Conservation (phyloP, 1,139 yeast species). For the Pneumocystis sp. region DNA sequence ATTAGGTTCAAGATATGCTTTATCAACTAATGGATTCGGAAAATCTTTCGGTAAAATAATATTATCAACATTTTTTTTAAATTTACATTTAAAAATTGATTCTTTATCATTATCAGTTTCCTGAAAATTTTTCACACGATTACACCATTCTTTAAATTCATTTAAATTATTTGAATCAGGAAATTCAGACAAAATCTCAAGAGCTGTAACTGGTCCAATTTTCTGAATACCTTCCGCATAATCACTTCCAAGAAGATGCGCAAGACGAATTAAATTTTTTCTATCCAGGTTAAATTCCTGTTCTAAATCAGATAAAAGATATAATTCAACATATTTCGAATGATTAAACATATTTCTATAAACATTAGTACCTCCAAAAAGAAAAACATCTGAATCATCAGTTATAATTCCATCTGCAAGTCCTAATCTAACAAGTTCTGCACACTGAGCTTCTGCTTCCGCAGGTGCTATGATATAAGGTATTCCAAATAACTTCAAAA, state of each 20-base stretch:
- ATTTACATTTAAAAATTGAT: conserved; percentile 26
- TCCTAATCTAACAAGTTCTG: conserved; percentile 46
- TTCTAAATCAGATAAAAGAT: conserved; percentile 44
- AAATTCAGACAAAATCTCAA: conserved; percentile 88
- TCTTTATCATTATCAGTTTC: conserved; percentile 10
- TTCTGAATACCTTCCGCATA: conserved; percentile 87
- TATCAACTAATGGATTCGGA: conserved; percentile 53
- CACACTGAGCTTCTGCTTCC: conserved; percentile 99
- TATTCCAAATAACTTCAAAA: conserved; percentile 72
- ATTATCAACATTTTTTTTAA: conserved; percentile 48
- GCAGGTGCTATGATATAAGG: conserved; percentile 91
- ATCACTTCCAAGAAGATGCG: conserved; percentile 77
- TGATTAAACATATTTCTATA: conserved; percentile 93
- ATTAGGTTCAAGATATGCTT: conserved; percentile 66
- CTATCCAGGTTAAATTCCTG: conserved; percentile 52
- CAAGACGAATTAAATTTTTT: conserved; percentile 55
- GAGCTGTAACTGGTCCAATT: conserved; percentile 81
- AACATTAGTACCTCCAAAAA: conserved; percentile 76
- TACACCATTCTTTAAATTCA: conserved; percentile 45
- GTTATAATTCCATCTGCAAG: conserved; percentile 92
- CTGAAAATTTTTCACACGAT: conserved; percentile 7
- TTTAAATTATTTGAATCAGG: conserved; percentile 28
- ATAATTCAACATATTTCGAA: conserved; percentile 81
- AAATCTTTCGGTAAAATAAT: conserved; percentile 49
- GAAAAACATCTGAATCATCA: conserved; percentile 92